Base-by-base conservation (phyloP, 1,284 basidiomycete genomes). In the Boletus mariae region DNA sequence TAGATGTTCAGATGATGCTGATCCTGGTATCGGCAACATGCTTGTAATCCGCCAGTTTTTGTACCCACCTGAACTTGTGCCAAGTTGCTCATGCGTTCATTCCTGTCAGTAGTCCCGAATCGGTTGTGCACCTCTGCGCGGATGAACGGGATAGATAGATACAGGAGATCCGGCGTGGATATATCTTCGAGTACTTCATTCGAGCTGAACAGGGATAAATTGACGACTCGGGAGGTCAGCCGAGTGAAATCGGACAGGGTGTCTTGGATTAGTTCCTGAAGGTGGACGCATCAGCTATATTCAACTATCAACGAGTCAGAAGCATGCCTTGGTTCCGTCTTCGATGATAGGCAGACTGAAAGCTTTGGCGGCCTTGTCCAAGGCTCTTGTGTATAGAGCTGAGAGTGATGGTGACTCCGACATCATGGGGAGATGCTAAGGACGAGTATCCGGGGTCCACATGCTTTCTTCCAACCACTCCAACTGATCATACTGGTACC, bases 111-210 rank as follows among this genome's bases (percentile, higher is more conserved):
- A 0, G 85, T 78, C 55, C 78, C 79, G n/a, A 83, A 71, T 47
- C 85, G 80, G 44, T 82, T 79, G 62, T 87, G 80, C n/a, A 90
- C 78, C 62, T 94, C 87, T 8, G 85, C 85, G 31, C 79, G 68
- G 23, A 86, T 79, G 69, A 83, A 94, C 0, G 88, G 85, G 0
- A 92, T 82, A 44, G 85, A 77, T 50, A 97, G 80, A 71, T 93
- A 97, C 9, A 87, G 75, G 46, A 97, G 72, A 70, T 94, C 84
- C 31, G 77, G 74, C 10, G 94, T 93, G 1, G 88, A 80, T 41
- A 98, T 82, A 69, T 98, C 94, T 45, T 94, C 89, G 23, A 92
- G 71, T 1, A 75, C 76, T 67, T 98, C 94, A 65, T 97, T 97
- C 8, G 86, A 76, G 52, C 91, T 94, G 71, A 96, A 94, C 20